Conservation (phyloP, 2,329 filamentous ascomycete species). For the Aspergillus fijiensis region DNA sequence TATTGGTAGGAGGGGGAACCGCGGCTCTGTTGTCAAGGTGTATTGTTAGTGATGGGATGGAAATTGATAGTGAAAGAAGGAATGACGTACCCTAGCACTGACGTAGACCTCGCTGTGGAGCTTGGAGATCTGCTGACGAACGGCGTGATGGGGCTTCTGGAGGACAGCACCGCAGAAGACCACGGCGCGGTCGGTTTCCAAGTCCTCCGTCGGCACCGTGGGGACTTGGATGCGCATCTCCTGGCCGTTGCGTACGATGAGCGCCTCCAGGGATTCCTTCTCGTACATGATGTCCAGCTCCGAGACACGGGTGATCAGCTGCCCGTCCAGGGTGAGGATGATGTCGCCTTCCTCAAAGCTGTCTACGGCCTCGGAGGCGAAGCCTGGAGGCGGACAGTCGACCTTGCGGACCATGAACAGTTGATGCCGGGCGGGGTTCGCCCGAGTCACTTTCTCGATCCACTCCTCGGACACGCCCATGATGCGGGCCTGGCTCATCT, state of each 20-base stretch:
- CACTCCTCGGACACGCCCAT: slow-evolving; percentile 97
- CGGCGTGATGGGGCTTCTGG: slow-evolving; percentile 91
- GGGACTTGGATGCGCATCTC: slow-evolving; percentile 75
- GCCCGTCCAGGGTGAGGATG: slow-evolving; percentile 83
- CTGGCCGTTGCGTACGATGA: slow-evolving; percentile 81
- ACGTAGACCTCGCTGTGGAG: slow-evolving; percentile 97
- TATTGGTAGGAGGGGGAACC: slow-evolving; percentile 87
- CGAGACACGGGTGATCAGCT: slow-evolving; percentile 87
- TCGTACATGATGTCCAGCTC: slow-evolving; percentile 97
- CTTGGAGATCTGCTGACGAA: slow-evolving; percentile 95
- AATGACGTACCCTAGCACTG: slow-evolving; percentile 62
- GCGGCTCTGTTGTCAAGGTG: slow-evolving; percentile 51
- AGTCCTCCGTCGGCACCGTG: slow-evolving; percentile 82
- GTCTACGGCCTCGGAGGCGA: slow-evolving; percentile 46
- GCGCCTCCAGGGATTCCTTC: slow-evolving; percentile 75
- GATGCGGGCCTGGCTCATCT: slow-evolving; percentile 94
- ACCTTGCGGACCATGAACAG: slow-evolving; percentile 98
- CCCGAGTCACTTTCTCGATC: slow-evolving; percentile 85
- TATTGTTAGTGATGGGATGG: slow-evolving; percentile 8
- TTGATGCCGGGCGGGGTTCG: slow-evolving; percentile 90
- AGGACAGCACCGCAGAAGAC: slow-evolving; percentile 94
- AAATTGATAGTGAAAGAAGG: background rate
- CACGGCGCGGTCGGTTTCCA: slow-evolving; percentile 89
- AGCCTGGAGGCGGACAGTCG: slow-evolving; percentile 56
- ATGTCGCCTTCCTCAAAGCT: slow-evolving; percentile 87